Percentiles rank a stretch among this genome's conserved stretches.
phyloP scores from a whole-genome alignment of 106 monocot genomes.

The Acorus calamus region DNA sequence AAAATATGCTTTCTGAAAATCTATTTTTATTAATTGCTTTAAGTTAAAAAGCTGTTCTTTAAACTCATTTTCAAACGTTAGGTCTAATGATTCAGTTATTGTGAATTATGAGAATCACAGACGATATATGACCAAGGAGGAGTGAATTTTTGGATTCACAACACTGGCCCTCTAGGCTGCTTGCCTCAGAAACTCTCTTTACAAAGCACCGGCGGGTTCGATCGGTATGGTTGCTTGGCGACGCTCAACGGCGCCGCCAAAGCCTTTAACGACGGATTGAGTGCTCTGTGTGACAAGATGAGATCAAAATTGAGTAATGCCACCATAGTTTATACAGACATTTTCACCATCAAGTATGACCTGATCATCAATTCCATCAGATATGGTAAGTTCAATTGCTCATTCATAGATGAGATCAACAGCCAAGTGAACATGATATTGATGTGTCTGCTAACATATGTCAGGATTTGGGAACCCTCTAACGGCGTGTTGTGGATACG shows the following conservation, averaged over 20 bases:
- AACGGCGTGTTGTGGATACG: constrained; percentile 66
- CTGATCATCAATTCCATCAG: constrained; percentile 41
- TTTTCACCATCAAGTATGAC: constrained; percentile 63
- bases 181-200: constrained; percentile 52
- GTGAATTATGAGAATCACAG: constrained; percentile 10
- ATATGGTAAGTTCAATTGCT: constrained; percentile 42
- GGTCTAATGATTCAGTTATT: not conserved
- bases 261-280: constrained; percentile 45
- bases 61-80: too few relatives aligned
- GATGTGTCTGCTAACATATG: too few relatives aligned
- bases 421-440: too few relatives aligned
- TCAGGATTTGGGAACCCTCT: constrained; percentile 50
- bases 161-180: constrained; percentile 64
- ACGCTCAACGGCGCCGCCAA: constrained; percentile 39
- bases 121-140: constrained; percentile 38
- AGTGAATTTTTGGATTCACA: constrained; percentile 69
- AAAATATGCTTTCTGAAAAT: too few relatives aligned
- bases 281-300: constrained; percentile 28
- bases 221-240: constrained; percentile 43
- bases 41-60: too few relatives aligned
- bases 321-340: constrained; percentile 57
- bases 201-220: constrained; percentile 26
- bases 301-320: constrained; percentile 27
- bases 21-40: too few relatives aligned
- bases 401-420: too few relatives aligned